Evolutionary conservation across 2,329 filamentous ascomycete species (phyloP).

Genomic region (Taxawa tesnikishii): DNA sequence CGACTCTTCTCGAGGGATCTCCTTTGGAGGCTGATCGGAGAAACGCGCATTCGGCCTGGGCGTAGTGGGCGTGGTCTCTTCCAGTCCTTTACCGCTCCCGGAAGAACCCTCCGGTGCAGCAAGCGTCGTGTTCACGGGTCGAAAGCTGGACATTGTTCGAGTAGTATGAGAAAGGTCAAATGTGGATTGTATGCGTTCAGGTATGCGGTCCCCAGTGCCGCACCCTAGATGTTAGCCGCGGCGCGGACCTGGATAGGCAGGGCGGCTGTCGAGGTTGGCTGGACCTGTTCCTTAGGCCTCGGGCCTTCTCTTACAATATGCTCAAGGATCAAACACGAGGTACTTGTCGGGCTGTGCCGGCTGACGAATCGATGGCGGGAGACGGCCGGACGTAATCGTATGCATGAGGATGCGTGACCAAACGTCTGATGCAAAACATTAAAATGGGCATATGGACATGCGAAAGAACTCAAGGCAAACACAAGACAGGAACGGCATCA

Average conservation of each 20-base stretch:
- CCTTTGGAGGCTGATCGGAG: conserved; percentile 24
- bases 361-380: background rate
- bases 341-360: background rate
- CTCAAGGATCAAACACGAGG: background rate
- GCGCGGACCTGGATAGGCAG: background rate
- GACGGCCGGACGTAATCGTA: background rate
- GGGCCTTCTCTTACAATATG: background rate
- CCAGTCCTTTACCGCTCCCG: background rate
- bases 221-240: no score
- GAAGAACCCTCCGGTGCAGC: background rate
- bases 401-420: background rate
- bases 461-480: background rate
- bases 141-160: background rate
- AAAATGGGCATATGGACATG: background rate
- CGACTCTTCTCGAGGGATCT: conserved; percentile 24
- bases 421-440: background rate
- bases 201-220: no score
- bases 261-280: background rate
- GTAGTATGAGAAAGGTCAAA: no score
- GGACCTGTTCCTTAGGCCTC: background rate
- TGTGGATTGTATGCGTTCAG: no score
- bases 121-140: background rate
- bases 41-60: conserved; percentile 33
- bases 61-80: conserved; percentile 43
- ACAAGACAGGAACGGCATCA: background rate